These are phyloP conservation scores for Medicago arabica DNA, from an alignment of 306 rosid species.

Conservation along the genomic window DNA sequence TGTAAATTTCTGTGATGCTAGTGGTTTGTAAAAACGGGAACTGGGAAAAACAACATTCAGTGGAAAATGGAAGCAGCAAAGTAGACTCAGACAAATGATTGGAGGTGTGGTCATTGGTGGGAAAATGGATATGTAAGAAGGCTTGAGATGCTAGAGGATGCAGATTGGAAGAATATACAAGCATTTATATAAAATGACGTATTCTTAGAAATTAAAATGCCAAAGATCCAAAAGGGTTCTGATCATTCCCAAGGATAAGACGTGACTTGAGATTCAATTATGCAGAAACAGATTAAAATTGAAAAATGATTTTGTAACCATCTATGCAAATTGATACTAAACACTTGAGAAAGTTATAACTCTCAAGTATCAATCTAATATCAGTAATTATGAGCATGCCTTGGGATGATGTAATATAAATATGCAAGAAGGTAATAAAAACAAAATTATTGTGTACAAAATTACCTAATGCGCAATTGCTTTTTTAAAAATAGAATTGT, in stretches of 20 bases:
- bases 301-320: conserved; percentile 44
- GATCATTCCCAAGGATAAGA: conserved; percentile 49
- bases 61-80: conserved; percentile 83
- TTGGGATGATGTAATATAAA: conserved; percentile 10
- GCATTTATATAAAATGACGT: conserved; percentile 63
- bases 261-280: conserved; percentile 46
- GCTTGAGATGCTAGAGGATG: conserved; percentile 94
- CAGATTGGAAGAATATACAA: conserved; percentile 72
- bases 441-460: conserved; percentile 24
- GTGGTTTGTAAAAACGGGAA: conserved; percentile 49
- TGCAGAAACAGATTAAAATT: conserved; percentile 43
- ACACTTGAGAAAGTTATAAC: conserved; percentile 38
- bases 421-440: conserved; percentile 33
- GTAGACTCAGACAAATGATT: conserved; percentile 61
- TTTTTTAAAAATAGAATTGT: neutral
- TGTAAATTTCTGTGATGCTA: conserved; percentile 40
- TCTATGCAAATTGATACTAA: conserved; percentile 40
- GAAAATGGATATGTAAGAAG: conserved; percentile 85
- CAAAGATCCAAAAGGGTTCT: conserved; percentile 55
- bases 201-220: conserved; percentile 67
- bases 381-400: conserved; percentile 12
- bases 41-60: too few species aligned
- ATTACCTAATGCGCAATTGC: neutral
- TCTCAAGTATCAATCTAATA: conserved; percentile 33
- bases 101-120: conserved; percentile 96